Evolutionary conservation across 202 grass and related monocot genomes (phyloP).

Genomic region (Saccharum hybrid): DNA sequence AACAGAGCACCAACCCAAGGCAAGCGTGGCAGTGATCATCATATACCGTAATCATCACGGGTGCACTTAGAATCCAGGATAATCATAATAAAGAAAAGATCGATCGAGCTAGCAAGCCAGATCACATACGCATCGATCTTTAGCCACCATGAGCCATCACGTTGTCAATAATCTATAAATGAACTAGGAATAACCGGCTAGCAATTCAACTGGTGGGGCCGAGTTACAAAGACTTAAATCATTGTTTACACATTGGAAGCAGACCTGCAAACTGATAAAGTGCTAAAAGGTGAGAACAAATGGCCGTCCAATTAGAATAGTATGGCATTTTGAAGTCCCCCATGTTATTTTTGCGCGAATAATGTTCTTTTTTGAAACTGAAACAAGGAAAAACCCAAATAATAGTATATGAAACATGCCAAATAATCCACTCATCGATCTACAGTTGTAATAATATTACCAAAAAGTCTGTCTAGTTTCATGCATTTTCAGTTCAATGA

Average conservation of each 20-base stretch:
- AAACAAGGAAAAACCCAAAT: no score
- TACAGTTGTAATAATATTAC: no score
- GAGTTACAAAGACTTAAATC: neutral
- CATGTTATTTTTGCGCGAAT: neutral
- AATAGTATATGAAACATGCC: no score
- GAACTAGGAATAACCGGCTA: neutral
- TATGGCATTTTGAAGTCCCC: neutral
- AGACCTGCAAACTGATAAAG: neutral
- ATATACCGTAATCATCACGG: conserved; percentile 14
- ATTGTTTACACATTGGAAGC: neutral
- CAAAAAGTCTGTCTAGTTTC: no score
- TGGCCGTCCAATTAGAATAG: neutral
- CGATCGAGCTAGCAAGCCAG: neutral
- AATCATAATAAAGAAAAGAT: conserved; percentile 22
- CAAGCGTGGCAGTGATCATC: conserved; percentile 27
- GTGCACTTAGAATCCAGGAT: neutral
- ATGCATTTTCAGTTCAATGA: neutral
- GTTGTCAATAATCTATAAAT: neutral
- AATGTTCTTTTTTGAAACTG: neutral
- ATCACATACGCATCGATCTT: conserved; percentile 17
- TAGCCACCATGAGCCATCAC: neutral
- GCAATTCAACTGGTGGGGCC: neutral
- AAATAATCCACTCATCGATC: no score
- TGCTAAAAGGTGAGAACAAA: neutral
- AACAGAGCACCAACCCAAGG: conserved; percentile 28